Base-by-base conservation (phyloP, 169 alveolate species). In the Cryptosporidium tyzzeri region DNA sequence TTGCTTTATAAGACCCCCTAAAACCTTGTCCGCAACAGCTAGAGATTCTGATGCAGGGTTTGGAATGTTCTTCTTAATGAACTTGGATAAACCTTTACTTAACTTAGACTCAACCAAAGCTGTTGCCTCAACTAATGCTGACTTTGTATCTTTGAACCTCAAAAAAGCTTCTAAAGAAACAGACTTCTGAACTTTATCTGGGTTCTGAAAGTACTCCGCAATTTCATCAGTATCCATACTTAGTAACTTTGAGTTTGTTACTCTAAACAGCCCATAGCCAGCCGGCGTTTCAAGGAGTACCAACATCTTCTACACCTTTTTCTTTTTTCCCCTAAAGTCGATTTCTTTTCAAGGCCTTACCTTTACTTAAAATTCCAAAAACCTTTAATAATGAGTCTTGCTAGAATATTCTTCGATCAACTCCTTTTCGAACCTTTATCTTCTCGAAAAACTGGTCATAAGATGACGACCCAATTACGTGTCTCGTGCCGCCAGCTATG, bases 261-360 rank as follows among this genome's bases (percentile, higher is more conserved):
- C 96, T 92, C 96, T 94, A 93, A 98, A 99, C 41, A 99, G 96
- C 71, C 99, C 99, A 92, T 97, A 98, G 48, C 99, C 99, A 29
- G 99, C 99, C 21, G 99, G 98, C 26, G 99, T 98, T 93, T 99
- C 99, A 71, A 98, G 94, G 33, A 99, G 96, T 84, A 98, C 97
- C 94, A 98, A 93, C 99, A 99, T 98, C 80, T 92, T 95, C 26
- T 62, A 8, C 12, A 50, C 41, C 48, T 26, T 21, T 14, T 18
- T 9, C 23, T 16, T 39, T 44, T 1, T 50, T 23, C 65, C 48
- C 86, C 70, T 73, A 73, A 29, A 35, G 37, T 21, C 35, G 67
- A n/a, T 39, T 55, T 55, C 16, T 23, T 16, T 55, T 23, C 35
- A 21, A 55, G 35, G 37, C 8, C 37, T n/a, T 26, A 55, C 37